Evolutionary conservation across 140 eudicot species (phyloP).

Genomic region (Bidens hawaiensis): DNA sequence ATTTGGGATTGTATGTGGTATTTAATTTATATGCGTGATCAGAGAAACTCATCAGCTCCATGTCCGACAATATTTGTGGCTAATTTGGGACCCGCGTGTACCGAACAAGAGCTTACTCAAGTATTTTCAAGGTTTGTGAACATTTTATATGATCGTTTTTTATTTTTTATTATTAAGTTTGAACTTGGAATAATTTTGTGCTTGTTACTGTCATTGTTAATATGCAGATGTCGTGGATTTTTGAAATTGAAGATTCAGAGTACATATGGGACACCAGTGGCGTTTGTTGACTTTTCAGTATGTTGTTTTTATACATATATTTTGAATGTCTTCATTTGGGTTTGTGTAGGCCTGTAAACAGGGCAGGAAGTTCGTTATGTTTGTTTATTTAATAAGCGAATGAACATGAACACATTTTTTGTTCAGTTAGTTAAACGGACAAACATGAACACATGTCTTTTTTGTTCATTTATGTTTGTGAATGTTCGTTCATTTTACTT

Average conservation of each 20-base stretch:
- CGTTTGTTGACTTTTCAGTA: slow-evolving; percentile 95
- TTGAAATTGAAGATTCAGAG: slow-evolving; percentile 86
- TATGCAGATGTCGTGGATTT: slow-evolving; percentile 76
- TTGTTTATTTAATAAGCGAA: too few species aligned
- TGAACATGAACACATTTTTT: too few species aligned
- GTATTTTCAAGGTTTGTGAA: slow-evolving; percentile 71
- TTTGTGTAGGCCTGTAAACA: too few species aligned
- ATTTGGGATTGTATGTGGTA: background rate
- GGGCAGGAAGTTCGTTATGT: too few species aligned
- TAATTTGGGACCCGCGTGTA: slow-evolving; percentile 72
- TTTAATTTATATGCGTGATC: slow-evolving; percentile 3
- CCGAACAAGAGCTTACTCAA: slow-evolving; percentile 87
- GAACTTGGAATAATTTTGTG: background rate
- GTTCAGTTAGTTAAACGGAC: too few species aligned
- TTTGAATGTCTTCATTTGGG: background rate
- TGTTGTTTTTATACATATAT: background rate
- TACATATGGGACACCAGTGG: slow-evolving; percentile 91
- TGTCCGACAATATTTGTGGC: slow-evolving; percentile 98
- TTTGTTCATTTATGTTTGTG: too few species aligned
- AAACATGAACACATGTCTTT: too few species aligned
- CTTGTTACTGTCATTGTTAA: background rate
- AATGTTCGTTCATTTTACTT: too few species aligned
- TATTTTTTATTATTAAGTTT: background rate
- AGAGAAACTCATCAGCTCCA: slow-evolving; percentile 43
- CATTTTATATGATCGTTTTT: background rate